A percentile compares a stretch with the other conserved stretches of the same genome.
phyloP scores from a whole-genome alignment of 169 alveolate species.

The Amoebophrya sp. region DNA sequence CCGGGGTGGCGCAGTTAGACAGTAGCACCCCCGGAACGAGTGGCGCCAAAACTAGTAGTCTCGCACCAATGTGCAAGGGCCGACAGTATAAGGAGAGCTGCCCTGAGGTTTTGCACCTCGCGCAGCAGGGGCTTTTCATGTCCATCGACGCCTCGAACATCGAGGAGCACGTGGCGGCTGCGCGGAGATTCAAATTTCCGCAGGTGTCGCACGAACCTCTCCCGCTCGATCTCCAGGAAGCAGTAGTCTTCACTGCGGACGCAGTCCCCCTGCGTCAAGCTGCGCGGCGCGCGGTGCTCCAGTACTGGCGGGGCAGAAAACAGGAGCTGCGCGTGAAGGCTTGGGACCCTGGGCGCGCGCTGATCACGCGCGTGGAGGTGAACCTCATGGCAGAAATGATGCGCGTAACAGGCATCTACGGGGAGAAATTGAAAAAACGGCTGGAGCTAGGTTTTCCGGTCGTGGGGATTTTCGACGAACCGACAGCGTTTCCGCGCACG shows the following conservation, averaged over 20 bases:
- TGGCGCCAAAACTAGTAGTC: no score
- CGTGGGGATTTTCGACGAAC: not conserved
- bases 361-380: not conserved
- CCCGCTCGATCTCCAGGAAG: not conserved
- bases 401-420: not conserved
- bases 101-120: not conserved
- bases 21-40: not conserved
- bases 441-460: not conserved
- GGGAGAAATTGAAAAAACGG: not conserved
- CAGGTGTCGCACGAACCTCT: not conserved
- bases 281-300: not conserved
- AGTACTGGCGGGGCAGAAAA: not conserved
- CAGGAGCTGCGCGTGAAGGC: not conserved
- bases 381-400: not conserved
- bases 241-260: not conserved
- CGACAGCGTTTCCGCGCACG: not conserved
- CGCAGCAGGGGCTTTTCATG: not conserved
- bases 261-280: not conserved
- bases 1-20: not conserved
- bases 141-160: not conserved
- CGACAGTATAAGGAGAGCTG: no score
- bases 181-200: not conserved
- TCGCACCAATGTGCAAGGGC: no score
- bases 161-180: not conserved
- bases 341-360: not conserved